Evolutionary conservation across 495 filamentous ascomycete genomes (phyloP), one percentile per base, ranked within the genome.

Genomic region (Penicillium pulvis): DNA sequence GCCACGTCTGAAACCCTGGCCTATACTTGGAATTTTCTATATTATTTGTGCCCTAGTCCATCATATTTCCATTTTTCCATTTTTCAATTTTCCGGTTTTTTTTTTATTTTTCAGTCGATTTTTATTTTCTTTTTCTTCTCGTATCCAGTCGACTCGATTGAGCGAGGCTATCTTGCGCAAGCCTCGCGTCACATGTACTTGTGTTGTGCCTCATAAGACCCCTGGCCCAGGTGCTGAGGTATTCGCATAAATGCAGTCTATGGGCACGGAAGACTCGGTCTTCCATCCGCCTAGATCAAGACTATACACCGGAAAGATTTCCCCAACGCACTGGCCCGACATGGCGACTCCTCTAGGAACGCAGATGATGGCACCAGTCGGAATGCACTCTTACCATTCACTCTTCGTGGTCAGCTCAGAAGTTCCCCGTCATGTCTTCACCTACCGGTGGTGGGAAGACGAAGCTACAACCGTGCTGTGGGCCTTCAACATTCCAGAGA

Each of bases 361-460:
- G 0, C 50, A 52, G 19, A 44, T 17, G 1, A 52, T 52, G 49
- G 31, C 33, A 17, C 20, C 23, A 12, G 19, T 23, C 24, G 31
- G 19, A 56, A 56, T 20, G 2, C 65, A 64, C 45, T 60, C 69
- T 8, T 77, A 75, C 50, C 72, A 63, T 17, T 62, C 66, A 39
- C 51, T 78, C 5, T 79, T 78, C 62, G 65, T 63, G 28, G 28
- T 64, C 6, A 49, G 58, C 36, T 41, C 63, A 1, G 76, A 79
- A 51, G 57, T 73, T 10, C 74, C 76, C 20, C 64, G 58, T 9
- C 74, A 75, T 52, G 63, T 51, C 20, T 46, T 66, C 4, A 20
- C 61, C 0, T 78, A 74, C 47, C 71, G 69, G 42, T 79, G 74
- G 73, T 79, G 76, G 76, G 76, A 78, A 52, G 76, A 77, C 43